A percentile compares a stretch with the other conserved stretches of the same genome.
Conservation (phyloP, 2,329 filamentous ascomycete genomes). For the Diaporthe sp. region DNA sequence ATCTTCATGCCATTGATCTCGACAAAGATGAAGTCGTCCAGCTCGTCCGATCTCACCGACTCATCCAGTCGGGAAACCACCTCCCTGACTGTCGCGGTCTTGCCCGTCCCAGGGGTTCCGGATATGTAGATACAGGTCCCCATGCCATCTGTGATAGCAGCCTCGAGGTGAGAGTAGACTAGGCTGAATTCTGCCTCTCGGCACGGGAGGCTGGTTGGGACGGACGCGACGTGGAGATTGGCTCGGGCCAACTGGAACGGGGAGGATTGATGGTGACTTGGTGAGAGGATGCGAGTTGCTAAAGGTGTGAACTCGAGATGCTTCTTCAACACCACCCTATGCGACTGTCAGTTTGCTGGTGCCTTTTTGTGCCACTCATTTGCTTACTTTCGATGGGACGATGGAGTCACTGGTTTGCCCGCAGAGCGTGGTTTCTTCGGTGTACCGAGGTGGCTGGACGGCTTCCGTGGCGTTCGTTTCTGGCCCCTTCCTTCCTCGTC, state of each 20-base stretch:
- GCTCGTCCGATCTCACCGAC: slow-evolving; percentile 88
- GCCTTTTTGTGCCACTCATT: slow-evolving; percentile 56
- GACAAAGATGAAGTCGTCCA: slow-evolving; percentile 99
- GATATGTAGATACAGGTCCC: slow-evolving; percentile 99
- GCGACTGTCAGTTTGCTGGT: slow-evolving; percentile 44
- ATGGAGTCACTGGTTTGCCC: slow-evolving; percentile 57
- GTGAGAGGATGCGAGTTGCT: slow-evolving; percentile 87
- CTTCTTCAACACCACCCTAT: slow-evolving; percentile 81
- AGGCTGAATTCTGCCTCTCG: slow-evolving; percentile 91
- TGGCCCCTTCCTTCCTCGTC: slow-evolving; percentile 52
- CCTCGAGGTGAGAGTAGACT: slow-evolving; percentile 94
- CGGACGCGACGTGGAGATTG: slow-evolving; percentile 92
- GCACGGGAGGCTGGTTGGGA: slow-evolving; percentile 90
- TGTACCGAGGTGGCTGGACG: slow-evolving; percentile 56
- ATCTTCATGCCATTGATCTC: slow-evolving; percentile 99
- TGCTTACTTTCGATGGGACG: slow-evolving; percentile 56
- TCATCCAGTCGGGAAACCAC: slow-evolving; percentile 90
- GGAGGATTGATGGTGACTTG: slow-evolving; percentile 80
- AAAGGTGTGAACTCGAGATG: slow-evolving; percentile 95
- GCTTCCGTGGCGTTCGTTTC: slow-evolving; percentile 52
- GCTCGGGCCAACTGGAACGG: slow-evolving; percentile 93
- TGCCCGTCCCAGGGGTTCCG: slow-evolving; percentile 96
- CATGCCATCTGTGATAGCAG: slow-evolving; percentile 92
- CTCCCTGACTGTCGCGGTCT: slow-evolving; percentile 96
- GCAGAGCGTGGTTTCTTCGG: slow-evolving; percentile 70